Conservation (phyloP, 1,284 basidiomycete genomes). For the Singerocomus inundabilis region DNA sequence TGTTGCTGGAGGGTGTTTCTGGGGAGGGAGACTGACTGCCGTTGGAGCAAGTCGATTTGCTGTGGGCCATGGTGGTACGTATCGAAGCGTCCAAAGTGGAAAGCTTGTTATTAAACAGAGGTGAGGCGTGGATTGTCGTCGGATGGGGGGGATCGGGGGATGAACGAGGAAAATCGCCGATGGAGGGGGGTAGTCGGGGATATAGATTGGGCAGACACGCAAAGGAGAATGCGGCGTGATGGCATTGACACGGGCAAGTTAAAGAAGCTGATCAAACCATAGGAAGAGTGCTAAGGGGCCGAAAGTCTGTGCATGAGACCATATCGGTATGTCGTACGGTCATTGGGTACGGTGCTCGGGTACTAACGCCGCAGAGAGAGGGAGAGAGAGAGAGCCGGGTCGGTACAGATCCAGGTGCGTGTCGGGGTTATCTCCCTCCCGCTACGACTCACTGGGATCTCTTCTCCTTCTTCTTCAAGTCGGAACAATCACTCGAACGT, state of each 20-base stretch:
- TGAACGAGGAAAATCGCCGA: constrained; percentile 30
- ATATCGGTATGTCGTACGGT: constrained; percentile 33
- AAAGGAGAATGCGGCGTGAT: constrained; percentile 34
- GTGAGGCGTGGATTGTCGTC: constrained; percentile 20
- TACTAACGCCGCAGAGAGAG: constrained; percentile 34
- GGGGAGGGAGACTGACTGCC: constrained; percentile 47
- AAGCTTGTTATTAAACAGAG: constrained; percentile 27
- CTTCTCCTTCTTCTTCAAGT: too few relatives aligned
- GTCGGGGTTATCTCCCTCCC: constrained; percentile 16
- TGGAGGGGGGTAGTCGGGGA: constrained; percentile 26
- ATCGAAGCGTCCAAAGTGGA: constrained; percentile 4
- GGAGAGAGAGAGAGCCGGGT: too few relatives aligned
- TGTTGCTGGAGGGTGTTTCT: constrained; percentile 38
- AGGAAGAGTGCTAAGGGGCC: constrained; percentile 29
- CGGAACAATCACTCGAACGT: constrained; percentile 18
- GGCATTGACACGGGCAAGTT: constrained; percentile 28
- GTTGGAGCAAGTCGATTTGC: constrained; percentile 34
- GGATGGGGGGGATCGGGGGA: constrained; percentile 23
- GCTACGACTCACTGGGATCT: too few relatives aligned
- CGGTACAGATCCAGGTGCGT: constrained; percentile 31
- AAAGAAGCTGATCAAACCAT: constrained; percentile 29
- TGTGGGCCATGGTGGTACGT: constrained; percentile 26
- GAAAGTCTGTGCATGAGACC: constrained; percentile 35
- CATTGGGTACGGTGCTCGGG: constrained; percentile 31
- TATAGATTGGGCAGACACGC: constrained; percentile 31